Percentiles rank a stretch among this genome's conserved stretches.
Evolutionary conservation across 805 yeast genomes (phyloP).

Genomic region (Suhomyces sp.): DNA sequence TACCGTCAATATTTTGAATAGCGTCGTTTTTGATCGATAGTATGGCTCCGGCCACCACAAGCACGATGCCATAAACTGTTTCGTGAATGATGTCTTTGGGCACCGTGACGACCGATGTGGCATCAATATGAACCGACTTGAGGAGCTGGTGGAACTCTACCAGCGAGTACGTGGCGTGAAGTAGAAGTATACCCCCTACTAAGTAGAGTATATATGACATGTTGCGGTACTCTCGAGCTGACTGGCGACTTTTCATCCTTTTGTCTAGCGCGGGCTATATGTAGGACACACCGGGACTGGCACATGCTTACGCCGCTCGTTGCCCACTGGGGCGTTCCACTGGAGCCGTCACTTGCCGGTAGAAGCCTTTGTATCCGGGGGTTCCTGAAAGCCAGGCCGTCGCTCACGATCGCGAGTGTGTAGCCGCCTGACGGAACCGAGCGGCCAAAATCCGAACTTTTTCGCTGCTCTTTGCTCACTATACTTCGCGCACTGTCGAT

Average conservation of each 20-base stretch:
- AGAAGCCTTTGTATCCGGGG: not conserved
- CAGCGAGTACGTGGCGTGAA: conserved; percentile 55
- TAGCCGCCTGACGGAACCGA: not conserved
- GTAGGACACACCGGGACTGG: not conserved
- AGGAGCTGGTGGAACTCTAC: conserved; percentile 47
- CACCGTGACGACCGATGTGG: conserved; percentile 13
- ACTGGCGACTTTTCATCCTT: not conserved
- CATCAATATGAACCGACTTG: conserved; percentile 16
- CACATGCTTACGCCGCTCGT: not conserved
- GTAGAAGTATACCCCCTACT: conserved; percentile 20
- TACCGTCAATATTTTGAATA: conserved; percentile 9
- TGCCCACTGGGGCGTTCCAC: not conserved
- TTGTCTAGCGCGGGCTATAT: not conserved
- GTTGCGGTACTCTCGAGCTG: not conserved
- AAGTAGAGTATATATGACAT: conserved; percentile 8
- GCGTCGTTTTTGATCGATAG: conserved; percentile 22
- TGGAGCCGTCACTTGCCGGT: not conserved
- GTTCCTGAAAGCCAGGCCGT: not conserved
- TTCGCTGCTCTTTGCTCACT: not conserved
- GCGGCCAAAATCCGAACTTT: not conserved
- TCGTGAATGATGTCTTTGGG: conserved; percentile 53
- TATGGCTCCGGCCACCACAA: conserved; percentile 41
- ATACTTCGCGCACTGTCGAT: not conserved
- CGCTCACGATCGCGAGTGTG: not conserved
- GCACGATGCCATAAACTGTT: conserved; percentile 44